These are phyloP conservation scores for Aspergillus nomiae DNA, from an alignment of 2,329 filamentous ascomycete genomes.

Conservation along the genomic window DNA sequence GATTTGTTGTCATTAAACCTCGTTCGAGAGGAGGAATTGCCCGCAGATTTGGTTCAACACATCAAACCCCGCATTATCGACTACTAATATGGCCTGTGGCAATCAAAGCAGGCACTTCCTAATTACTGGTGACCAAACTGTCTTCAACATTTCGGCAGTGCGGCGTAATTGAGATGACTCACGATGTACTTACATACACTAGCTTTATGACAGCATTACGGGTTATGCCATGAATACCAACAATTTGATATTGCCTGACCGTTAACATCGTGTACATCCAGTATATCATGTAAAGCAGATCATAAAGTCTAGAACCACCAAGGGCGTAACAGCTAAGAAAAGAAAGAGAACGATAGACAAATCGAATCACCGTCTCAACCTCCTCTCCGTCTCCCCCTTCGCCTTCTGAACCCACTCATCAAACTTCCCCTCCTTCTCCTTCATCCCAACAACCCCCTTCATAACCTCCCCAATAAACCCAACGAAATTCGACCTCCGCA, in stretches of 20 bases:
- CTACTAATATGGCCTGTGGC: constrained; percentile 46
- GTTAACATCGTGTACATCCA: neutral
- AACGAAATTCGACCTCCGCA: constrained; percentile 92
- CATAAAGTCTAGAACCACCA: neutral
- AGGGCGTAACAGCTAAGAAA: constrained; percentile 25
- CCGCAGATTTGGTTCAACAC: constrained; percentile 62
- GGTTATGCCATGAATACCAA: constrained; percentile 1
- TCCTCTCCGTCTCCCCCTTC: constrained; percentile 45
- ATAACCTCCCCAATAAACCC: constrained; percentile 89
- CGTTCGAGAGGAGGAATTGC: constrained; percentile 73
- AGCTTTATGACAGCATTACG: constrained; percentile 6
- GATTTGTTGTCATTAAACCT: constrained; percentile 80
- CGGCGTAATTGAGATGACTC: constrained; percentile 8
- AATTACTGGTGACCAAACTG: constrained; percentile 1
- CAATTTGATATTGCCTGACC: neutral
- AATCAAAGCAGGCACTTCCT: neutral
- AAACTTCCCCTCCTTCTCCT: constrained; percentile 70
- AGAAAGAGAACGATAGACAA: neutral
- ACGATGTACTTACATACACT: constrained; percentile 18
- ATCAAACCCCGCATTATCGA: constrained; percentile 67
- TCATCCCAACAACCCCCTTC: constrained; percentile 77
- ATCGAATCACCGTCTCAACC: constrained; percentile 30
- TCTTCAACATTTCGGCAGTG: constrained; percentile 5
- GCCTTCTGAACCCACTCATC: constrained; percentile 79
- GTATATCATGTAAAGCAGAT: neutral